phyloP scores from a whole-genome alignment of 2,329 filamentous ascomycete species.

The Endoconidiophora polonica region DNA sequence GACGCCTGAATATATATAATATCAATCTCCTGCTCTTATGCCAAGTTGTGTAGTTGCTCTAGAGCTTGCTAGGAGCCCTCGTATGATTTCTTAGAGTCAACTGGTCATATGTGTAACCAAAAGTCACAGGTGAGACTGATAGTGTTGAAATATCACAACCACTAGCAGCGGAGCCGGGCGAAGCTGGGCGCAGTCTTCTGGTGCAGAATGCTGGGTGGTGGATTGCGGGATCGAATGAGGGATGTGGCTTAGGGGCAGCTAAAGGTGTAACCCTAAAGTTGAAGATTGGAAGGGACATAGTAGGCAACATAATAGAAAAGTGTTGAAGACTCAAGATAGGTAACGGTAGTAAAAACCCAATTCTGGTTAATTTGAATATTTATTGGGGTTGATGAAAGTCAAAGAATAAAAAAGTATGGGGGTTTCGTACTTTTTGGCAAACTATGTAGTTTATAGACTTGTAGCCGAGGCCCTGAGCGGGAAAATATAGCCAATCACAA shows the following conservation, averaged over 20 bases:
- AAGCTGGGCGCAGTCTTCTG: background rate
- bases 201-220: conserved; percentile 12
- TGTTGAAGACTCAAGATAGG: background rate
- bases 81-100: background rate
- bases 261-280: too few species aligned
- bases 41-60: background rate
- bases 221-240: conserved; percentile 7
- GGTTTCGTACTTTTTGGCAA: too few species aligned
- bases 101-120: conserved; percentile 5
- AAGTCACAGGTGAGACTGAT: conserved; percentile 3
- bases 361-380: background rate
- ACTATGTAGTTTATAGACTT: too few species aligned
- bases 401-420: background rate
- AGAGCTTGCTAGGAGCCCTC: background rate
- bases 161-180: background rate
- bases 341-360: background rate
- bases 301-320: too few species aligned
- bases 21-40: background rate
- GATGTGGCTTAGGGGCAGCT: background rate
- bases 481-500: too few species aligned
- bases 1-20: background rate
- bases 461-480: too few species aligned
- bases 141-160: too few species aligned
- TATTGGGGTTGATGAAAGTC: background rate
- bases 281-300: too few species aligned